Evolutionary conservation across 129 eudicot genomes (phyloP).

Genomic region (Tanacetum coccineum): DNA sequence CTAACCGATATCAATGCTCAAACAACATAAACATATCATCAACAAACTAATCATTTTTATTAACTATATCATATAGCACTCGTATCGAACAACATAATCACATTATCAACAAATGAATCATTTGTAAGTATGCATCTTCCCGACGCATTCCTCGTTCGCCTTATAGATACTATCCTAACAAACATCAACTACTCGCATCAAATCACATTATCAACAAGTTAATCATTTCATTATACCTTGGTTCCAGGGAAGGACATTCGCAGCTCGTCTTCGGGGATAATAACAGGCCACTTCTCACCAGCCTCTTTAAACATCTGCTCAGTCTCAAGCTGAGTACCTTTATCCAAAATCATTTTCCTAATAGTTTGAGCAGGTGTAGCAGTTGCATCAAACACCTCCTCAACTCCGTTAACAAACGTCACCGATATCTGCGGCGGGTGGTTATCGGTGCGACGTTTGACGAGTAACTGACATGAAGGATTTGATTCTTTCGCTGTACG

Average conservation of each 20-base stretch:
- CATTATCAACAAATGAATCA: no score
- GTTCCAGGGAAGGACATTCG: constrained; percentile 48
- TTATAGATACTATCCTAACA: no score
- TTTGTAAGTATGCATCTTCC: no score
- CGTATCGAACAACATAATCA: no score
- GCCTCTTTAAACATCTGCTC: constrained; percentile 95
- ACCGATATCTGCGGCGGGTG: constrained; percentile 86
- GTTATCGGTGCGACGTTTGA: constrained; percentile 93
- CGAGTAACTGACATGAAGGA: constrained; percentile 73
- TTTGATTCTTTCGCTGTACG: constrained; percentile 90
- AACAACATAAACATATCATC: no score
- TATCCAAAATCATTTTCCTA: constrained; percentile 71
- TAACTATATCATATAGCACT: no score
- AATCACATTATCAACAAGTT: not conserved
- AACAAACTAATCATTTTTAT: no score
- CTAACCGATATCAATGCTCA: no score
- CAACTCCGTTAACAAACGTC: constrained; percentile 84
- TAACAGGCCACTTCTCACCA: constrained; percentile 91
- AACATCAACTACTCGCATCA: no score
- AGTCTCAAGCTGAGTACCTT: constrained; percentile 71
- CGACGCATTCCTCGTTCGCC: no score
- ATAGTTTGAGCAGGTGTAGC: constrained; percentile 80
- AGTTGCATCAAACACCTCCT: constrained; percentile 80
- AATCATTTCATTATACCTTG: constrained; percentile 46
- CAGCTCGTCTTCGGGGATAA: constrained; percentile 73